Conservation (phyloP, 139 green algal genomes). For the Nannochloris sp. region DNA sequence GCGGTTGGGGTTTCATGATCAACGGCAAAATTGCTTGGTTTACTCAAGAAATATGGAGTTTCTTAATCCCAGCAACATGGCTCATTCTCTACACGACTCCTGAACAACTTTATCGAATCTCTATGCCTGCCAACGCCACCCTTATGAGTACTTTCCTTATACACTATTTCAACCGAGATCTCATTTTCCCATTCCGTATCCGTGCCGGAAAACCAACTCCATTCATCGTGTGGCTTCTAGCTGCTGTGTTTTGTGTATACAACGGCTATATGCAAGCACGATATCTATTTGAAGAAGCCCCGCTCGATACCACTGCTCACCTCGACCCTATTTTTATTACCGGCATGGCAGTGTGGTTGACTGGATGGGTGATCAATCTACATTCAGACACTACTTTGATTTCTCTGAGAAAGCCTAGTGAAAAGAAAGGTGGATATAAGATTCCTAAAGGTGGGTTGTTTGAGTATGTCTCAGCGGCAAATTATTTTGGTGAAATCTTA, state of each 20-base stretch:
- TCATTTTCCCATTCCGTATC: constrained; percentile 53
- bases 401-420: constrained; percentile 45
- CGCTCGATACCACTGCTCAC: neutral
- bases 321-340: neutral
- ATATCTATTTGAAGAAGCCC: constrained; percentile 21
- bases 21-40: constrained; percentile 6
- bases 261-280: constrained; percentile 61
- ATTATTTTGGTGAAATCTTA: constrained; percentile 64
- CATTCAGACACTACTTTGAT: constrained; percentile 48
- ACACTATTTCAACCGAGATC: constrained; percentile 34
- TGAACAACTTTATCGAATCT: constrained; percentile 5
- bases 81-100: constrained; percentile 11
- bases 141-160: constrained; percentile 25
- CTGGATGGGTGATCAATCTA: constrained; percentile 51
- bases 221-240: constrained; percentile 46
- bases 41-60: constrained; percentile 31
- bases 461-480: constrained; percentile 59
- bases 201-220: constrained; percentile 48
- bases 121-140: constrained; percentile 13
- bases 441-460: constrained; percentile 68
- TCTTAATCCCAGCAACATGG: constrained; percentile 19
- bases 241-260: constrained; percentile 52
- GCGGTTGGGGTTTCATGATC: constrained; percentile 9
- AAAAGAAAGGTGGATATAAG: constrained; percentile 47
- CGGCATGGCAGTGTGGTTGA: constrained; percentile 37